Conservation (phyloP, 176 grass and related monocot genomes). For the Chloris gayana region DNA sequence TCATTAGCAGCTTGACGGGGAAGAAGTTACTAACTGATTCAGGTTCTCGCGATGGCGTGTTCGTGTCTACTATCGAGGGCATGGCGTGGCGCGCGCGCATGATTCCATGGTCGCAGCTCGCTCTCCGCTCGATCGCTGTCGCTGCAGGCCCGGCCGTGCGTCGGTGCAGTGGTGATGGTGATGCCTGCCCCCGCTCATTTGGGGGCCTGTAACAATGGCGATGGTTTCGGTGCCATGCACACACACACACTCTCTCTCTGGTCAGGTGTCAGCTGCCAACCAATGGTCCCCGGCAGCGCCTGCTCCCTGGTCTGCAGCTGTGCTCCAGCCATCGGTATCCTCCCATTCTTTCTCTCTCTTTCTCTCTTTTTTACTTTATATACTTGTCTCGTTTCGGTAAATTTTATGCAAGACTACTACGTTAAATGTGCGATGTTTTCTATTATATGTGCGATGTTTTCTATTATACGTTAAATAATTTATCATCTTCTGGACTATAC, state of each 20-base stretch:
- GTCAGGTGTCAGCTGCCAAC: conserved; percentile 40
- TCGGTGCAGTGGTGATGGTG: conserved; percentile 12
- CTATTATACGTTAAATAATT: no score
- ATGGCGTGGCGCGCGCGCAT: not conserved
- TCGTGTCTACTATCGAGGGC: not conserved
- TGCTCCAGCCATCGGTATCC: not conserved
- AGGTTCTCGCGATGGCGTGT: not conserved
- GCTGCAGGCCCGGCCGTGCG: not conserved
- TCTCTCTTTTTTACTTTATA: not conserved
- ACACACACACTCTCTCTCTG: not conserved
- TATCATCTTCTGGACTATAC: no score
- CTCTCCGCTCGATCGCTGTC: not conserved
- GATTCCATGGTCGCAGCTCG: conserved; percentile 16
- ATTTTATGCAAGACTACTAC: no score
- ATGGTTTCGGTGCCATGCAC: conserved; percentile 4
- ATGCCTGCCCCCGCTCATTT: conserved; percentile 5
- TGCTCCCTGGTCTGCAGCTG: conserved; percentile 5
- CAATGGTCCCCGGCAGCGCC: not conserved
- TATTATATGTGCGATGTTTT: no score
- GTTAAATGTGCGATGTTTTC: no score
- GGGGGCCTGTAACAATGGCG: conserved; percentile 18
- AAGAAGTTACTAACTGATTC: not conserved
- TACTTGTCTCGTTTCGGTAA: no score
- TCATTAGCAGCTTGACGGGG: not conserved
- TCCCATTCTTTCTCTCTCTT: not conserved